Evolutionary conservation across 2,329 filamentous ascomycete species (phyloP), one percentile per base, ranked within the genome.

Genomic region (Boeremia lycopersici): DNA sequence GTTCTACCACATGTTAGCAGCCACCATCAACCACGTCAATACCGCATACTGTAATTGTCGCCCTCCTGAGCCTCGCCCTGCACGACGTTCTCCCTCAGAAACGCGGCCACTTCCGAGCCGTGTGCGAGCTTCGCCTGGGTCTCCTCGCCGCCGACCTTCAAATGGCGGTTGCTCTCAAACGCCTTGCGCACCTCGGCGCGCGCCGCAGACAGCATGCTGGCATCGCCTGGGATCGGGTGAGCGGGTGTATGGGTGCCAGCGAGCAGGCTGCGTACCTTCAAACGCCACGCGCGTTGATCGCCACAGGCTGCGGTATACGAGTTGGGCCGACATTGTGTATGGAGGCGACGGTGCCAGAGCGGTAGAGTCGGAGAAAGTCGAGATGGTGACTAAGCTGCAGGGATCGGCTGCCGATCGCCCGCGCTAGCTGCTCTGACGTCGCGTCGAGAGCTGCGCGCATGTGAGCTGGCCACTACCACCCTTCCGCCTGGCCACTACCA

Each of bases 221-320:
- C 66, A 70, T 98, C 93, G 67, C 89, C 92, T 96, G 54, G 19
- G 17, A 13, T 38, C 61, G 25, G 52, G 53, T 40, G 23, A 23
- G 31, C 3, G 6, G 17, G n/a, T n/a, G 3, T 6, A 17, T 8
- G n/a, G 8, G 4, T 1, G 10, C 6, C 4, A 19, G 9, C 9
- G 13, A 0, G 29, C 5, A 10, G 12, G 7, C 3, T 5, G 13
- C 40, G 30, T 79, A 93, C 92, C 90, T 79, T 88, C 80, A 73
- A 99, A 99, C 56, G 93, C 92, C 61, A 96, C 81, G 61, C 87
- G 83, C 30, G 90, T 86, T 19, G 93, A 89, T 59, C 93, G 91
- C 65, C 96, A 81, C 36, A 98, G 79, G 63, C 89, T 82, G 69
- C 92, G 83, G 78, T 97, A 98, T 33, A 91, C 91, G 70, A 84